Evolutionary conservation across 345 rosid species (phyloP).

Genomic region (Aegle marmelos): DNA sequence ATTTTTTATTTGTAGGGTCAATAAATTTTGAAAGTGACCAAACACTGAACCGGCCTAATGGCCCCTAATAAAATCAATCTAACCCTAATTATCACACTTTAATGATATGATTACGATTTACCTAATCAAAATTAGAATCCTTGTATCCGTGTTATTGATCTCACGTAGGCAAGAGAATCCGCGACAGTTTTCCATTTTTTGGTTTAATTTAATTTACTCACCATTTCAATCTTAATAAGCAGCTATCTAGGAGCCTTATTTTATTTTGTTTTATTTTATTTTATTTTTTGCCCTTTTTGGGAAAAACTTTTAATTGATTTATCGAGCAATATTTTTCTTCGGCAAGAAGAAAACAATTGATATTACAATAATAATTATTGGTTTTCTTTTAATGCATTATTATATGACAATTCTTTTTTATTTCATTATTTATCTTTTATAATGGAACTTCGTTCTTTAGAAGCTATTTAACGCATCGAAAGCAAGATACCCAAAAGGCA

Average conservation of each 20-base stretch:
- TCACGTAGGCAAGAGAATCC: background rate
- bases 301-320: background rate
- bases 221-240: background rate
- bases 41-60: constrained; percentile 17
- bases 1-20: constrained; percentile 5
- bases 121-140: constrained; percentile 11
- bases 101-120: background rate
- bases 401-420: too few species aligned
- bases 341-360: background rate
- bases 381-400: background rate
- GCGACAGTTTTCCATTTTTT: background rate
- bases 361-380: background rate
- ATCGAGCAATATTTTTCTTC: background rate
- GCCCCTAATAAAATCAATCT: constrained; percentile 6
- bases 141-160: background rate
- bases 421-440: too few species aligned
- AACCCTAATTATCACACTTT: constrained; percentile 10
- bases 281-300: background rate
- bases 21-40: background rate
- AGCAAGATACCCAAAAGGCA: background rate
- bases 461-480: background rate
- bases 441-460: background rate
- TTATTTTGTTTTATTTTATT: accelerated
- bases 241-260: background rate
- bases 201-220: background rate